Conservation (phyloP, 495 filamentous ascomycete species). For the Xylaria scruposa region DNA sequence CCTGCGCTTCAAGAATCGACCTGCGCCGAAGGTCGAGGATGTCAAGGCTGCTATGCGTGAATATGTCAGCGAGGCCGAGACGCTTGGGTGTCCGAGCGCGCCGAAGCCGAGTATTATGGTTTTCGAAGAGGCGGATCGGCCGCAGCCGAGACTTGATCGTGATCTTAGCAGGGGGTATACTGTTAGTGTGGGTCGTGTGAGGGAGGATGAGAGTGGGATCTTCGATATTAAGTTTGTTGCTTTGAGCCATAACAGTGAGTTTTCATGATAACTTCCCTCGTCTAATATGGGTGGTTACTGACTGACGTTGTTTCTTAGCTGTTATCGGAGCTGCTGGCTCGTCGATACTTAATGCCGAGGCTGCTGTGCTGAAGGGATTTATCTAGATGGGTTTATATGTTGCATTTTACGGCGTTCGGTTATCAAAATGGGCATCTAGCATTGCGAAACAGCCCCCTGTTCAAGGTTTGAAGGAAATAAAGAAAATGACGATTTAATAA, state of each 20-base stretch:
- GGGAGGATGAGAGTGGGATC: conserved; percentile 75
- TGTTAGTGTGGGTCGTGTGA: conserved; percentile 78
- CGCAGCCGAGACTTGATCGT: conserved; percentile 84
- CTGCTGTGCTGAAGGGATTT: conserved; percentile 87
- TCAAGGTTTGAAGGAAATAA: background rate
- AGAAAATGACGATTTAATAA: too few species aligned
- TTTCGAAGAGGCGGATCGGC: conserved; percentile 79
- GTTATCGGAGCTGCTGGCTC: conserved; percentile 95
- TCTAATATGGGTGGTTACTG: conserved; percentile 17
- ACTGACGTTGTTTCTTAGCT: conserved; percentile 49
- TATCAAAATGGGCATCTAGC: background rate
- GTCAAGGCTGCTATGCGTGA: conserved; percentile 72
- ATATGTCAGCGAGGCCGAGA: conserved; percentile 78
- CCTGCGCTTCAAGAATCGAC: conserved; percentile 69
- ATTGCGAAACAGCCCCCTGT: background rate
- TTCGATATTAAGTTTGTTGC: conserved; percentile 86
- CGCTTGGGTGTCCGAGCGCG: conserved; percentile 76
- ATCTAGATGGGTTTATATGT: conserved; percentile 51
- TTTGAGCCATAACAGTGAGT: conserved; percentile 82
- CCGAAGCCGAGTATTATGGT: conserved; percentile 75
- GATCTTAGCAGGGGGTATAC: conserved; percentile 78
- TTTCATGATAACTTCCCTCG: background rate
- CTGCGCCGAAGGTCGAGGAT: conserved; percentile 63
- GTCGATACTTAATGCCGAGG: conserved; percentile 93
- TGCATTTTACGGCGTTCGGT: conserved; percentile 7